Evolutionary conservation across 495 filamentous ascomycete genomes (phyloP).

Genomic region (Physcia stellaris): DNA sequence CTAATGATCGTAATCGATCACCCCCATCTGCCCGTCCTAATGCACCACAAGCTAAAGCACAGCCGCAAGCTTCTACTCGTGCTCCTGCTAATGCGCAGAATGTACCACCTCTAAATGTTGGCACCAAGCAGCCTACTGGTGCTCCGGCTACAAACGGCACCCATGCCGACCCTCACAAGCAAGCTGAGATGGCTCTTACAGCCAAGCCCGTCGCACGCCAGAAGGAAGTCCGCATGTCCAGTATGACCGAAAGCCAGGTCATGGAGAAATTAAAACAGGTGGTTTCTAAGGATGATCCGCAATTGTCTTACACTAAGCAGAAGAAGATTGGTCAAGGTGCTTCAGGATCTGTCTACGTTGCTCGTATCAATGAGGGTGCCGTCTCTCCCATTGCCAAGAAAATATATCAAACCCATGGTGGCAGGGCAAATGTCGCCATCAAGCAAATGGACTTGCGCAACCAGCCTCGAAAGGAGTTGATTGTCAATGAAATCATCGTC

Average conservation of each 20-base stretch:
- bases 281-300: slow-evolving; percentile 84
- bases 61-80: slow-evolving; percentile 31
- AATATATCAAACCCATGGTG: slow-evolving; percentile 53
- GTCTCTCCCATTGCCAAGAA: slow-evolving; percentile 50
- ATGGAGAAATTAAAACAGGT: slow-evolving; percentile 90
- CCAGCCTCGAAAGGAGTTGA: slow-evolving; percentile 94
- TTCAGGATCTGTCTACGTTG: slow-evolving; percentile 95
- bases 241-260: slow-evolving; percentile 90
- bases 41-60: slow-evolving; percentile 24
- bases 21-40: slow-evolving; percentile 2
- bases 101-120: slow-evolving; percentile 79
- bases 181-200: slow-evolving; percentile 68
- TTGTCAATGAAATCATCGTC: slow-evolving; percentile 98
- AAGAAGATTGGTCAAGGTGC: slow-evolving; percentile 99
- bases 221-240: slow-evolving; percentile 91
- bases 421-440: slow-evolving; percentile 78
- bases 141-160: slow-evolving; percentile 28
- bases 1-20: slow-evolving; percentile 4
- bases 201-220: slow-evolving; percentile 62
- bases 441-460: slow-evolving; percentile 99
- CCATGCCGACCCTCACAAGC: slow-evolving; percentile 52
- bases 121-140: slow-evolving; percentile 54
- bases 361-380: slow-evolving; percentile 70
- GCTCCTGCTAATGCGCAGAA: slow-evolving; percentile 19
- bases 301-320: slow-evolving; percentile 89